Conservation (phyloP, 2,329 filamentous ascomycete species). For the Pseudocercospora macadamiae region DNA sequence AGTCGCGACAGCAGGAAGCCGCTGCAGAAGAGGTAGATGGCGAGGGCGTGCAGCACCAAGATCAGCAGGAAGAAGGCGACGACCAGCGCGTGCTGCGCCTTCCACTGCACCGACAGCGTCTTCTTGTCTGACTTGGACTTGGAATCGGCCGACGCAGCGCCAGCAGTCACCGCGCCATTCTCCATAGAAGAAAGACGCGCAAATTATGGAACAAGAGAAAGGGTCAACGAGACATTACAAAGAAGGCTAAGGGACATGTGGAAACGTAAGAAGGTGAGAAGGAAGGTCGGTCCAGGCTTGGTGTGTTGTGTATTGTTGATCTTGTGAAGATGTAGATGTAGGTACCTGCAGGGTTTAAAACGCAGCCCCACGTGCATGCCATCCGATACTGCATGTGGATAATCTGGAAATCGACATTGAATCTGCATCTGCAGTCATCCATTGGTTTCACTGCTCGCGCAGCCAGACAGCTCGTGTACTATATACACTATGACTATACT, state of each 20-base stretch:
- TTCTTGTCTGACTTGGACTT: conserved; percentile 41
- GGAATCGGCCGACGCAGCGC: conserved; percentile 25
- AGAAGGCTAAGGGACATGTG: conserved; percentile 3
- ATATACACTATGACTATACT: conserved; percentile 9
- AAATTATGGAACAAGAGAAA: background rate
- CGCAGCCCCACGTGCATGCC: background rate
- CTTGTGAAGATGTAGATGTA: background rate
- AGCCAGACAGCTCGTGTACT: conserved; percentile 3
- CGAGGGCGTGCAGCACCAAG: conserved; percentile 72
- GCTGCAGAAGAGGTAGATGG: conserved; percentile 89
- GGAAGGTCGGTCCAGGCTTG: too few relatives aligned
- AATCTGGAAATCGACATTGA: too few relatives aligned
- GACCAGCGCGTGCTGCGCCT: conserved; percentile 55
- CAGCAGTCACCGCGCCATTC: conserved; percentile 11
- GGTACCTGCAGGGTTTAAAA: background rate
- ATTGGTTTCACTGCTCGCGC: background rate
- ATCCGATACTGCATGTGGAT: too few relatives aligned
- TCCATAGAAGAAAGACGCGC: conserved; percentile 3
- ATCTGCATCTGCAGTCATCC: too few relatives aligned
- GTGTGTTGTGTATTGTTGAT: too few relatives aligned
- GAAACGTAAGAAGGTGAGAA: background rate
- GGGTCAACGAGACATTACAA: conserved; percentile 1
- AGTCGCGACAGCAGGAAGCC: conserved; percentile 91
- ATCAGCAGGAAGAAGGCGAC: conserved; percentile 71
- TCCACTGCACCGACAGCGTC: conserved; percentile 54